Evolutionary conservation across 2,329 filamentous ascomycete species (phyloP).

Genomic region (Phaeophleospora eucalypticola): DNA sequence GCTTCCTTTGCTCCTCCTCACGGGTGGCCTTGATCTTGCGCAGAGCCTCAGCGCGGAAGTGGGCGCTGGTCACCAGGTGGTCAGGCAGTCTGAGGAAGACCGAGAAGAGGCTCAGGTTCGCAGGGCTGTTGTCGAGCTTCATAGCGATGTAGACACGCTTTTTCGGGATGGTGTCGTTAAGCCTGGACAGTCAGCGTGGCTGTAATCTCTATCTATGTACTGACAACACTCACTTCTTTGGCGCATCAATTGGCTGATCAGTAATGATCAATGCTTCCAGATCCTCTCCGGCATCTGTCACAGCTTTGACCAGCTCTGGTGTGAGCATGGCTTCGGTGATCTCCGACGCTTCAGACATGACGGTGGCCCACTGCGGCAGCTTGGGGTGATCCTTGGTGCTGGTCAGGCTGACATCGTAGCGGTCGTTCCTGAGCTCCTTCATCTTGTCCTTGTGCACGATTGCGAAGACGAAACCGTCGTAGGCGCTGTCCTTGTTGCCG

Average conservation of each 20-base stretch:
- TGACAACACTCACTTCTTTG: conserved; percentile 63
- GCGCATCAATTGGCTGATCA: conserved; percentile 85
- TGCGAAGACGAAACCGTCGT: conserved; percentile 91
- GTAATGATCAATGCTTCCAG: conserved; percentile 85
- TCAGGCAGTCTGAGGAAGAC: conserved; percentile 81
- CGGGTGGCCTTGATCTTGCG: conserved; percentile 78
- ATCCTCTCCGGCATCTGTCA: conserved; percentile 71
- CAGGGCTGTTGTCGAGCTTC: conserved; percentile 57
- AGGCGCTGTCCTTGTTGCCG: conserved; percentile 57
- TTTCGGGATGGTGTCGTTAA: conserved; percentile 77
- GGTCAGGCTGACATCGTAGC: conserved; percentile 91
- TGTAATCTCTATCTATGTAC: neutral
- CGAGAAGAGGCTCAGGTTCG: conserved; percentile 67
- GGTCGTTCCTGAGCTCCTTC: conserved; percentile 82
- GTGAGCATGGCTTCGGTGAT: conserved; percentile 85
- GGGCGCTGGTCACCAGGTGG: conserved; percentile 67
- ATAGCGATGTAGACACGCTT: conserved; percentile 81
- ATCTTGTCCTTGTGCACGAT: conserved; percentile 93
- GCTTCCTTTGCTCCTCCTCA: conserved; percentile 73
- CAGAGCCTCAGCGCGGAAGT: conserved; percentile 83
- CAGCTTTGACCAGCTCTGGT: conserved; percentile 76
- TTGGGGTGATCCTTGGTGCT: conserved; percentile 89
- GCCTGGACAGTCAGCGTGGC: conserved; percentile 44
- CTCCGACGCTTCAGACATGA: conserved; percentile 97
- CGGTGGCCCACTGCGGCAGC: conserved; percentile 81